Evolutionary conservation across 441 rosid genomes (phyloP).

Genomic region (Populus hybrid): DNA sequence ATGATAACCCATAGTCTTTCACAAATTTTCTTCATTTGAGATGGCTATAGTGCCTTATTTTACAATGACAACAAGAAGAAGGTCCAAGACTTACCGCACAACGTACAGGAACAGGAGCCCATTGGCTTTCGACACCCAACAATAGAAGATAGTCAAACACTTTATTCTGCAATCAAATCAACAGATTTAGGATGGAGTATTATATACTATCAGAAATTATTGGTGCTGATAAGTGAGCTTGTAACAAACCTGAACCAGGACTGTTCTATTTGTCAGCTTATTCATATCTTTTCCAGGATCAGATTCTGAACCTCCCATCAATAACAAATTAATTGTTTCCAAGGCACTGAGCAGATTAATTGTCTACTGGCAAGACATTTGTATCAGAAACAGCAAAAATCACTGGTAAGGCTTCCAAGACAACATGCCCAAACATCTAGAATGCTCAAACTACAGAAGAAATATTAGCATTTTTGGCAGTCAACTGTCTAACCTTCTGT

Average conservation of each 20-base stretch:
- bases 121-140: constrained; percentile 94
- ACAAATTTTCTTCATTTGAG: not conserved
- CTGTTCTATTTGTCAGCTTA: constrained; percentile 73
- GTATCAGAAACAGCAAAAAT: constrained; percentile 37
- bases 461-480: constrained; percentile 11
- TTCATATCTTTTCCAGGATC: constrained; percentile 74
- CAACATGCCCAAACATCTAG: constrained; percentile 7
- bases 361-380: constrained; percentile 86
- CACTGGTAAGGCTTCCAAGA: constrained; percentile 40
- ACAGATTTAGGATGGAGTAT: constrained; percentile 22
- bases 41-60: not conserved
- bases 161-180: constrained; percentile 54
- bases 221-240: not conserved
- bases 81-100: constrained; percentile 55
- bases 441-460: constrained; percentile 8
- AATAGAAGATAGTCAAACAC: constrained; percentile 76
- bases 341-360: constrained; percentile 79
- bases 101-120: constrained; percentile 92
- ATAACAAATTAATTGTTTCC: constrained; percentile 81
- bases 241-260: constrained; percentile 77
- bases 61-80: constrained; percentile 1
- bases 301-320: constrained; percentile 62
- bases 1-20: not conserved
- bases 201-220: not conserved
- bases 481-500: constrained; percentile 86